Conservation (phyloP, 768 basidiomycete species). For the Agrocybe praecox region DNA sequence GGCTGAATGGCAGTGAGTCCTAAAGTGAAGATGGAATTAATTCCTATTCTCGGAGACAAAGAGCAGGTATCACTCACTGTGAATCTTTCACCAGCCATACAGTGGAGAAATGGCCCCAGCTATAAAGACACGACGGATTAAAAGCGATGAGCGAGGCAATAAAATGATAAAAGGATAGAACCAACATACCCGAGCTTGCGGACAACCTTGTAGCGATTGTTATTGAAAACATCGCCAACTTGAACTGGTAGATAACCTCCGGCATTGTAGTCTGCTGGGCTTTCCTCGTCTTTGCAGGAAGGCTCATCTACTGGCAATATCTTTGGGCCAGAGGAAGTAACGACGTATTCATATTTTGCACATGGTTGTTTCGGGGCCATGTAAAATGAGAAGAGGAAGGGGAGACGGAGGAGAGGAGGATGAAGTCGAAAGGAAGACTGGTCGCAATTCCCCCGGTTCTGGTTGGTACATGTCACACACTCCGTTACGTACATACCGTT, state of each 20-base stretch:
- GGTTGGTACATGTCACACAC: slow-evolving; percentile 7
- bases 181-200: slow-evolving; percentile 81
- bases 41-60: slow-evolving; percentile 9
- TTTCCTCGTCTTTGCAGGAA: slow-evolving; percentile 76
- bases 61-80: slow-evolving; percentile 50
- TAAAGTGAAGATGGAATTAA: slow-evolving; percentile 27
- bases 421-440: slow-evolving; percentile 13
- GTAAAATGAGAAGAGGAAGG: slow-evolving; percentile 25
- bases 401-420: slow-evolving; percentile 7
- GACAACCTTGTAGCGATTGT: slow-evolving; percentile 82
- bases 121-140: slow-evolving; percentile 31
- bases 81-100: slow-evolving; percentile 89
- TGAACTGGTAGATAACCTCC: slow-evolving; percentile 83
- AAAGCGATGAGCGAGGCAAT: slow-evolving; percentile 25
- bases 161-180: slow-evolving; percentile 4
- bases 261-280: slow-evolving; percentile 79
- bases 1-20: slow-evolving; percentile 78
- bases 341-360: slow-evolving; percentile 76
- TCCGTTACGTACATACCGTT: background rate
- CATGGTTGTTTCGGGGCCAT: slow-evolving; percentile 73
- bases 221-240: slow-evolving; percentile 82
- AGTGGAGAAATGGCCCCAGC: slow-evolving; percentile 96
- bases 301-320: slow-evolving; percentile 71
- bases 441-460: slow-evolving; percentile 12
- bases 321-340: slow-evolving; percentile 66